These are phyloP conservation scores for Saprolegnia diclina DNA, from an alignment of 352 stramenopile genomes.

Conservation along the genomic window DNA sequence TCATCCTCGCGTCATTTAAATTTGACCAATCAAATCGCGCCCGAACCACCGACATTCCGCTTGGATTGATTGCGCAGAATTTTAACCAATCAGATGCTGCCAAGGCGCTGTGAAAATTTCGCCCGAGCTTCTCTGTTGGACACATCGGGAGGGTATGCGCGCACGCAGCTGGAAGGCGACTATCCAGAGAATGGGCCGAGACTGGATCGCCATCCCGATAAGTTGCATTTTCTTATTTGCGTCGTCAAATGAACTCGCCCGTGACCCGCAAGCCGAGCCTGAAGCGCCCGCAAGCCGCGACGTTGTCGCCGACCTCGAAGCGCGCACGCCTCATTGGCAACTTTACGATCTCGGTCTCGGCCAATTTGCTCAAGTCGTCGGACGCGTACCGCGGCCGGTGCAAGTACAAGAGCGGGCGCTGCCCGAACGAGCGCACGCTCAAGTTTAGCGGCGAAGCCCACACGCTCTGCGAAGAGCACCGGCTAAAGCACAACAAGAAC, in stretches of 20 bases:
- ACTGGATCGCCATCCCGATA: constrained; percentile 11
- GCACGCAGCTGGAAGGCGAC: not conserved
- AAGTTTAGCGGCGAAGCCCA: constrained; percentile 28
- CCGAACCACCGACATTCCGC: constrained; percentile 4
- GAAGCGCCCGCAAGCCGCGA: constrained; percentile 10
- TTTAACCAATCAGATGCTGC: not conserved
- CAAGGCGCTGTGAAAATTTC: constrained; percentile 6
- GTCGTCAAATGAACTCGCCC: constrained; percentile 18
- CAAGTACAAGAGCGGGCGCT: constrained; percentile 28
- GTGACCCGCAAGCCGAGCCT: constrained; percentile 9
- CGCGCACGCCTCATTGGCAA: constrained; percentile 23
- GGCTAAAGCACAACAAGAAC: constrained; percentile 29
- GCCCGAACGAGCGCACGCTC: constrained; percentile 27
- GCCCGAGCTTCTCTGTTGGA: not conserved
- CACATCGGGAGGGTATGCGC: not conserved
- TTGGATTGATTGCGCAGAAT: not conserved
- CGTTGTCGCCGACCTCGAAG: constrained; percentile 2
- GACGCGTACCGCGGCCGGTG: constrained; percentile 27
- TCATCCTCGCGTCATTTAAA: constrained; percentile 11
- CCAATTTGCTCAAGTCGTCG: constrained; percentile 17
- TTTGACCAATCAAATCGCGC: not conserved
- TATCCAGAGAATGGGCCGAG: not conserved
- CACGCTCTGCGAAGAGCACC: constrained; percentile 27
- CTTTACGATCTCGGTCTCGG: constrained; percentile 23
- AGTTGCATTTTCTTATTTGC: constrained; percentile 17